Conservation (phyloP, 176 grass and related monocot species). For the Carex cristatella region DNA sequence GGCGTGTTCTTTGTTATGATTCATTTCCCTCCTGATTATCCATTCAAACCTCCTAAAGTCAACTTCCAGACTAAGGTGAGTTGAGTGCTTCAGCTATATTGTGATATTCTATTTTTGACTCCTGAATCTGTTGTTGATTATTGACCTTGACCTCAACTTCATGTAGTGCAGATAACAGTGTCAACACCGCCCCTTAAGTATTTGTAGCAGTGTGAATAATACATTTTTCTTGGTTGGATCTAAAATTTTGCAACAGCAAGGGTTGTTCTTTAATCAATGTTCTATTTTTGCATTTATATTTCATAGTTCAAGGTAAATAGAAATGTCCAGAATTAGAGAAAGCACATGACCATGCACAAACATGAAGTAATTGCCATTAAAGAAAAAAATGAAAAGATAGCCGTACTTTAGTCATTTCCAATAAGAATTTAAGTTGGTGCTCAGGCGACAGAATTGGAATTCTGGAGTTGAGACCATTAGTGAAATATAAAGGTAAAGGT, state of each 20-base stretch:
- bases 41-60: slow-evolving; percentile 46
- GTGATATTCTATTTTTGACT: neutral
- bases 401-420: neutral
- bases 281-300: neutral
- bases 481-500: neutral
- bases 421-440: neutral
- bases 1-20: slow-evolving; percentile 32
- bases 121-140: neutral
- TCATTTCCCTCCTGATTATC: slow-evolving; percentile 43
- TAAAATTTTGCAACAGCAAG: neutral
- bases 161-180: neutral
- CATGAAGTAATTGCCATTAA: neutral
- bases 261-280: neutral
- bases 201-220: neutral
- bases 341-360: neutral
- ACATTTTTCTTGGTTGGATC: neutral
- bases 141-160: neutral
- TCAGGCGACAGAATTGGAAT: neutral
- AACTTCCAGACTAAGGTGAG: slow-evolving; percentile 42
- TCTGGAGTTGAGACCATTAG: neutral
- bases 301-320: neutral
- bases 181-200: neutral
- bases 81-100: neutral
- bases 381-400: neutral
- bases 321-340: neutral